Evolutionary conservation across 1,139 yeast genomes (phyloP).

Genomic region (Geotrichum europaeum): DNA sequence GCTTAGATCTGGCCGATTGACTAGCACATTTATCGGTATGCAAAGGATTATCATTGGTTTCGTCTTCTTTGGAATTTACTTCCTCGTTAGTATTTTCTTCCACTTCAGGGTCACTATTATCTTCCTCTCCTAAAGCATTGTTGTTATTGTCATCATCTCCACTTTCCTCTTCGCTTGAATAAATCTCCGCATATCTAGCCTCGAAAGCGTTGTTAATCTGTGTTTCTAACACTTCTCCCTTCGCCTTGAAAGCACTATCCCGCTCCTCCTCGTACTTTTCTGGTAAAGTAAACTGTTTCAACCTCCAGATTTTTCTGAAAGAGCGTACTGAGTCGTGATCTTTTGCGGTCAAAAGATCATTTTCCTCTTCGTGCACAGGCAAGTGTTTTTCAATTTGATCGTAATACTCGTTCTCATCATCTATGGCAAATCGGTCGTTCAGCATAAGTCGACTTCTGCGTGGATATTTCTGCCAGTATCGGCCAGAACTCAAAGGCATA

Average conservation of each 20-base stretch:
- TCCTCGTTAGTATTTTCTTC: not conserved
- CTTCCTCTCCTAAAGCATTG: not conserved
- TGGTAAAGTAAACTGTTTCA: not conserved
- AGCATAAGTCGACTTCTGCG: slow-evolving; percentile 3
- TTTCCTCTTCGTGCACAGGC: not conserved
- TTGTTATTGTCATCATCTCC: not conserved
- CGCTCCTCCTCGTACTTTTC: not conserved
- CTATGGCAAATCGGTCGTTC: slow-evolving; percentile 2
- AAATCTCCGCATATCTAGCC: not conserved
- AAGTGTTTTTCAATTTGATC: not conserved
- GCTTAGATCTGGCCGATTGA: not conserved
- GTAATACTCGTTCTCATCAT: slow-evolving; percentile 6
- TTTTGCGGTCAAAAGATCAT: not conserved
- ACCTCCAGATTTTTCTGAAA: not conserved
- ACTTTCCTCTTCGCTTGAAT: not conserved
- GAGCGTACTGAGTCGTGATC: not conserved
- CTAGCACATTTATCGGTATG: not conserved
- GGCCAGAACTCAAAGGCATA: not conserved
- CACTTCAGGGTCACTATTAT: not conserved
- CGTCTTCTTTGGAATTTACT: not conserved
- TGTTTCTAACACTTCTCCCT: not conserved
- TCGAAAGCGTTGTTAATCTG: not conserved
- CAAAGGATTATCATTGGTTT: not conserved
- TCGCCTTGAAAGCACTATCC: not conserved
- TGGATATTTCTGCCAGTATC: slow-evolving; percentile 11